These are phyloP conservation scores for Colletotrichum coccodes DNA, from an alignment of 2,329 filamentous ascomycete genomes.

Conservation along the genomic window DNA sequence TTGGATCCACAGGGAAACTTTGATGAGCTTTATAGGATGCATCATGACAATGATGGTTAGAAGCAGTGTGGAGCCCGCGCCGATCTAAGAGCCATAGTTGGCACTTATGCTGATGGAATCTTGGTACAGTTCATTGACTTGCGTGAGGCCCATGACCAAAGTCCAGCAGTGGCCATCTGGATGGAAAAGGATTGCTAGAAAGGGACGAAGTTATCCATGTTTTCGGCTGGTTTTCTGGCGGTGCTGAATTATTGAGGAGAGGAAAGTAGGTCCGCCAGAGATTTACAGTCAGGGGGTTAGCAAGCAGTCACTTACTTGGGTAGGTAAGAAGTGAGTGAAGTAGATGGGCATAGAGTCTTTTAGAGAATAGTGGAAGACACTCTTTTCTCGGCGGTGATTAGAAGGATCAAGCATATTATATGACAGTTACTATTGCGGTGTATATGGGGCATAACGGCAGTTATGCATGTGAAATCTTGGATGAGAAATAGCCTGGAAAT, in stretches of 20 bases:
- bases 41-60: slow-evolving; percentile 75
- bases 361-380: too few species aligned
- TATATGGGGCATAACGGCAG: too few species aligned
- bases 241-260: too few species aligned
- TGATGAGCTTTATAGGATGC: slow-evolving; percentile 70
- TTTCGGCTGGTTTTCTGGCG: too few species aligned
- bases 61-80: slow-evolving; percentile 73
- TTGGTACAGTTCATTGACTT: slow-evolving; percentile 45
- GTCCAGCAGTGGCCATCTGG: slow-evolving; percentile 41
- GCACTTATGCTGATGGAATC: slow-evolving; percentile 55
- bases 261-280: too few species aligned
- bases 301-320: background rate
- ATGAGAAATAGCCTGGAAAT: too few species aligned
- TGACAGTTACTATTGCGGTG: too few species aligned
- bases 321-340: background rate
- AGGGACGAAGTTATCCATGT: slow-evolving; percentile 43
- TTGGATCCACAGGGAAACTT: slow-evolving; percentile 75
- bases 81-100: slow-evolving; percentile 77
- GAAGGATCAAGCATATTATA: too few species aligned
- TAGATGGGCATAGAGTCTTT: too few species aligned
- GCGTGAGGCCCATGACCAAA: slow-evolving; percentile 43
- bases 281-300: background rate
- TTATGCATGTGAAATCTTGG: too few species aligned
- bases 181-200: slow-evolving; percentile 49
- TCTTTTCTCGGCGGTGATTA: too few species aligned